Evolutionary conservation across 371 early-diverging fungal genomes (phyloP).

Genomic region (Apophysomyces variabilis): DNA sequence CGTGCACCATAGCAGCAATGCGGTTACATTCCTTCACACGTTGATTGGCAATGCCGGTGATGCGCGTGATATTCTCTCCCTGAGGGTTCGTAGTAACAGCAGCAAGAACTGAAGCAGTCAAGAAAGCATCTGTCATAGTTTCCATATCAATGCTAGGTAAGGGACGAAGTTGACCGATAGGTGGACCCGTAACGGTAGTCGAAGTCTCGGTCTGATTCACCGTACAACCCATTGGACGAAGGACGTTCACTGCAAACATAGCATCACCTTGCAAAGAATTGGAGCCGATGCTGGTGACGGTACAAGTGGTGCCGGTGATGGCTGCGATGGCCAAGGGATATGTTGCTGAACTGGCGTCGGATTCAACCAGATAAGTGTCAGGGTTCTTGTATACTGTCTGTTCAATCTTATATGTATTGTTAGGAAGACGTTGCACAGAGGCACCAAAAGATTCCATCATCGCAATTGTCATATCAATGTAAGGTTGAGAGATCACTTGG

Average conservation of each 20-base stretch:
- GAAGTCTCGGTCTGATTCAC: slow-evolving; percentile 87
- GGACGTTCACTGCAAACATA: slow-evolving; percentile 89
- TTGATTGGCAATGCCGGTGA: slow-evolving; percentile 96
- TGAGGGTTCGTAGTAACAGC: slow-evolving; percentile 76
- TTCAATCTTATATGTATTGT: slow-evolving; percentile 86
- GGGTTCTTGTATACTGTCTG: slow-evolving; percentile 83
- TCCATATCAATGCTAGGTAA: slow-evolving; percentile 93
- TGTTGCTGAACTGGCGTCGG: slow-evolving; percentile 97
- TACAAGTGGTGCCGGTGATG: slow-evolving; percentile 88
- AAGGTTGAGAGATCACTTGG: slow-evolving; percentile 95
- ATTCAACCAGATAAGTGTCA: slow-evolving; percentile 84
- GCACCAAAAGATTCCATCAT: slow-evolving; percentile 97
- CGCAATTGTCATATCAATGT: slow-evolving; percentile 98
- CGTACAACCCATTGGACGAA: slow-evolving; percentile 90
- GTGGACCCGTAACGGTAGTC: slow-evolving; percentile 92
- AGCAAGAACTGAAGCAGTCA: slow-evolving; percentile 93
- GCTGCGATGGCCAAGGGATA: slow-evolving; percentile 98
- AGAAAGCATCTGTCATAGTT: slow-evolving; percentile 97
- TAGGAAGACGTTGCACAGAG: slow-evolving; percentile 72
- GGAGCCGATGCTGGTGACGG: slow-evolving; percentile 91
- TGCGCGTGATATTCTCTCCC: slow-evolving; percentile 72
- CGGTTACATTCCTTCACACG: slow-evolving; percentile 98
- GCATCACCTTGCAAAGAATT: slow-evolving; percentile 92
- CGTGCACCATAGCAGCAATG: slow-evolving; percentile 95
- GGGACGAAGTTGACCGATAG: slow-evolving; percentile 73